Conservation (phyloP, 2,329 filamentous ascomycete genomes). For the Tolypocladium album region DNA sequence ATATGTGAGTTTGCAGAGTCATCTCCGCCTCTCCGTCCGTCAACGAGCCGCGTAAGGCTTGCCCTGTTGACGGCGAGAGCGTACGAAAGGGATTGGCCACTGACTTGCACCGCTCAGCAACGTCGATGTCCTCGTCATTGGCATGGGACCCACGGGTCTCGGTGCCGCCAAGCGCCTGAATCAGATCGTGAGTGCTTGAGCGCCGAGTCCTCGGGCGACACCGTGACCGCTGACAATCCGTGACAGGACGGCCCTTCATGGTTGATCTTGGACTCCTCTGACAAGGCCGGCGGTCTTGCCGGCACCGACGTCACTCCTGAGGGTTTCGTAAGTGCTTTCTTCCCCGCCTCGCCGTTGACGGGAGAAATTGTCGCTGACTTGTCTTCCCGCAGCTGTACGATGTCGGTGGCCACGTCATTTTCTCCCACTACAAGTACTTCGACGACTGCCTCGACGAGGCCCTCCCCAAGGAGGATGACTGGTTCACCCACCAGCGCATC, state of each 20-base stretch:
- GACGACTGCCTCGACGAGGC: slow-evolving; percentile 98
- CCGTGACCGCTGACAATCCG: slow-evolving; percentile 14
- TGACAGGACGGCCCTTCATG: slow-evolving; percentile 79
- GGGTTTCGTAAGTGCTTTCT: slow-evolving; percentile 70
- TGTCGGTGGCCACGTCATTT: slow-evolving; percentile 96
- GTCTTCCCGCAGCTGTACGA: slow-evolving; percentile 68
- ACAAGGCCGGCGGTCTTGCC: slow-evolving; percentile 89
- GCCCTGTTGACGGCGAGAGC: slow-evolving; percentile 8
- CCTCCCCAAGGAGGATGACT: slow-evolving; percentile 85
- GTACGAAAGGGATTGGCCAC: background rate
- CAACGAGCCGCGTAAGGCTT: background rate
- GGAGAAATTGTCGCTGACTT: slow-evolving; percentile 11
- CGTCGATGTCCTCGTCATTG: slow-evolving; percentile 96
- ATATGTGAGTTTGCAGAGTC: background rate
- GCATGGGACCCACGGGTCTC: slow-evolving; percentile 91
- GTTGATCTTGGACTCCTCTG: slow-evolving; percentile 88
- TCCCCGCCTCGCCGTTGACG: background rate
- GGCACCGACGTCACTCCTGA: slow-evolving; percentile 92
- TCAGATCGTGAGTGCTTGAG: slow-evolving; percentile 64
- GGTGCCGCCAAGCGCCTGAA: slow-evolving; percentile 97
- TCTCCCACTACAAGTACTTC: slow-evolving; percentile 99
- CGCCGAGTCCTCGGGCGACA: slow-evolving; percentile 11
- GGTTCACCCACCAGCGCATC: slow-evolving; percentile 96
- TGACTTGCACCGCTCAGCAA: slow-evolving; percentile 42
- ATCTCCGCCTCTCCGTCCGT: background rate